phyloP scores from a whole-genome alignment of 73 alveolate species.

The Paraurostyla sp. region DNA sequence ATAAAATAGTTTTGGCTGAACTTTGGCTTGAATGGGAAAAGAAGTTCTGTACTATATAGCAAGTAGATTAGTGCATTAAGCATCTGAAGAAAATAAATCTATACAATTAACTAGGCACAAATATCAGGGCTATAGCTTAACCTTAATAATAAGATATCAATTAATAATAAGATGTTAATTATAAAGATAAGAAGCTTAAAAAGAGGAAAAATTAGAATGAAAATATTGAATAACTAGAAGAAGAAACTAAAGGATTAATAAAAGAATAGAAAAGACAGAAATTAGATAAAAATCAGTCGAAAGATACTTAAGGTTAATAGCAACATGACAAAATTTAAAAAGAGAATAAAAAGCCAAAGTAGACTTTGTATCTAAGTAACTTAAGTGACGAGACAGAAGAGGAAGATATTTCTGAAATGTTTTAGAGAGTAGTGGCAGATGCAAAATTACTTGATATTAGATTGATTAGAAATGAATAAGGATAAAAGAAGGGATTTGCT shows the following conservation, averaged over 20 bases:
- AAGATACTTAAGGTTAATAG: neutral
- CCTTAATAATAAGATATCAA: neutral
- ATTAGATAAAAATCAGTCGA: neutral
- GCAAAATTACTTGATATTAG: conserved; percentile 9
- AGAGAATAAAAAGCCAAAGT: neutral
- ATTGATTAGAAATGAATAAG: conserved; percentile 56
- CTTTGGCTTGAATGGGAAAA: conserved; percentile 70
- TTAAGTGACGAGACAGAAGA: conserved; percentile 45
- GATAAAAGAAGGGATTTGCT: conserved; percentile 38
- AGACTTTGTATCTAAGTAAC: conserved; percentile 11
- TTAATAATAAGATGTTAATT: neutral
- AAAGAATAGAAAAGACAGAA: neutral
- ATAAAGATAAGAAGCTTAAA: neutral
- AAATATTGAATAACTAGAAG: no score
- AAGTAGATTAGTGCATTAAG: conserved; percentile 44
- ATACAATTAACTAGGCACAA: neutral
- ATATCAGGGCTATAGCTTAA: neutral
- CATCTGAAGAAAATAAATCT: conserved; percentile 45
- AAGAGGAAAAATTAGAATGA: neutral
- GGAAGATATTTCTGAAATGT: conserved; percentile 23
- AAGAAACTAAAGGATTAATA: neutral
- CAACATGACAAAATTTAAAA: neutral
- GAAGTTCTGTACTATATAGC: conserved; percentile 41
- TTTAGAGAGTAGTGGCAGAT: neutral
- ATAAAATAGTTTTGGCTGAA: conserved; percentile 30